phyloP scores from a whole-genome alignment of 2,329 filamentous ascomycete genomes.

The Thermothelomyces thermophilus region DNA sequence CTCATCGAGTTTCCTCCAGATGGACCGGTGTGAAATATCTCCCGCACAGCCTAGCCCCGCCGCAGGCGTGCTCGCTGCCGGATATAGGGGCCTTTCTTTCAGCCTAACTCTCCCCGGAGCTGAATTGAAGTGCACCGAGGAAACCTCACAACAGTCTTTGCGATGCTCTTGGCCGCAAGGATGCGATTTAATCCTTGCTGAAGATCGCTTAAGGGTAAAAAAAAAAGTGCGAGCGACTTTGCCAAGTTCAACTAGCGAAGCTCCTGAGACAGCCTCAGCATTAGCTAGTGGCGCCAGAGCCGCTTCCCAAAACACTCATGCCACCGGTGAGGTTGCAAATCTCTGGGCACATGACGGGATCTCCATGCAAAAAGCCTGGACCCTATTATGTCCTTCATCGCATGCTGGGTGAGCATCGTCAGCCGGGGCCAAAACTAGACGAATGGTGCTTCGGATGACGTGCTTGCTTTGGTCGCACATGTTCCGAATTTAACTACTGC shows the following conservation, averaged over 20 bases:
- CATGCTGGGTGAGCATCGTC: not conserved
- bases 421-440: not conserved
- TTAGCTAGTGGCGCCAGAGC: too few relatives aligned
- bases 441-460: not conserved
- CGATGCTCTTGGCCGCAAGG: not conserved
- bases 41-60: not conserved
- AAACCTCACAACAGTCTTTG: not conserved
- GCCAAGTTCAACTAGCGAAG: not conserved
- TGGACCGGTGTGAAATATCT: conserved; percentile 9
- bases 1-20: conserved; percentile 2
- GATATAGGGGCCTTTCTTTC: not conserved
- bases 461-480: not conserved
- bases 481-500: not conserved
- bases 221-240: not conserved
- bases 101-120: not conserved
- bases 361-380: conserved; percentile 13
- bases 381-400: not conserved
- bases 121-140: not conserved
- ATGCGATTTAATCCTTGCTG: not conserved
- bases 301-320: too few relatives aligned
- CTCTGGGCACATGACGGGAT: conserved; percentile 12
- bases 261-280: not conserved
- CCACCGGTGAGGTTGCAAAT: not conserved
- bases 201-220: not conserved
- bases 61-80: not conserved